Base-by-base conservation (phyloP, 441 rosid species). In the Arabidopsis hybrid region DNA sequence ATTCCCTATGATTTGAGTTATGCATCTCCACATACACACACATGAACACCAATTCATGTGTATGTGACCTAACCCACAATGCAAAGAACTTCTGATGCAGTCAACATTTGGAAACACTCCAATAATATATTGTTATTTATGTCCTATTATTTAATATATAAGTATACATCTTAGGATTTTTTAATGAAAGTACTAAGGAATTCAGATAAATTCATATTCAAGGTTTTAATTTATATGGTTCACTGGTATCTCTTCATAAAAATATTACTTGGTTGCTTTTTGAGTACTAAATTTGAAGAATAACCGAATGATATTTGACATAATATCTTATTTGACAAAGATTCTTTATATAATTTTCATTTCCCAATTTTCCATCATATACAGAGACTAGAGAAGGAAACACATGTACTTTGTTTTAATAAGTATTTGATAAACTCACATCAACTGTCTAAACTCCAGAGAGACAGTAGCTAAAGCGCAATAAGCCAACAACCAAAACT, bases 401-500 rank as follows among this genome's bases (percentile, higher is more conserved):
- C 21, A 50, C 67, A 29, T 49, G 71, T 56, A 35, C 9, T 31
- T 31, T 31, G 31, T 39, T 60, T 8, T 3, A 21, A 42, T 21
- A 55, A 26, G 71, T 39, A 12, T 21, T 17, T n/a, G 49, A 57
- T 47, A 34, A 39, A 13, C 31, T 50, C 35, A 57, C 61, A 71
- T 63, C 36, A 64, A 13, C 21, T 65, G 70, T 65, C 43, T 60
- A 49, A 71, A 65, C 62, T 59, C 38, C 75, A 69, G 31, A 36
- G 59, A 70, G 56, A 50, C 34, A 39, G 65, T 50, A 71, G 26
- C 32, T 77, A 72, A 77, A 77, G 80, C 50, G 64, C 72, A 72
- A 58, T 65, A 51, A 71, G 80, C 69, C 77, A 77, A 77, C 77
- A 71, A 77, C 64, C 77, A 29, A 65, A 72, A 47, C 80, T 77